Percentiles rank a stretch among this genome's conserved stretches.
Conservation (phyloP, 306 rosid genomes). For the Medicago arabica region DNA sequence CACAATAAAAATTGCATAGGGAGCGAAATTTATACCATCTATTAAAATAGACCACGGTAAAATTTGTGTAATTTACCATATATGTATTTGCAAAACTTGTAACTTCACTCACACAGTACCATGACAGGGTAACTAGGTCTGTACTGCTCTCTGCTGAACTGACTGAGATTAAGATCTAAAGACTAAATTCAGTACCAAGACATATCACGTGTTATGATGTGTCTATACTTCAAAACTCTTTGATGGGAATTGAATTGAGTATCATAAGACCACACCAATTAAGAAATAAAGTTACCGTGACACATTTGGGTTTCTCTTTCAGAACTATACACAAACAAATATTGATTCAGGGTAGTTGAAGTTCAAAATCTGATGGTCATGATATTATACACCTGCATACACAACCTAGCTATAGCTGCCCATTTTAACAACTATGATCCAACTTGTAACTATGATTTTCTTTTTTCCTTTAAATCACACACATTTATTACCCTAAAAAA, state of each 20-base stretch:
- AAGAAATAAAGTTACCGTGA: background rate
- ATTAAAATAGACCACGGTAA: background rate
- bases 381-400: background rate
- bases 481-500: background rate
- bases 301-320: background rate
- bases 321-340: background rate
- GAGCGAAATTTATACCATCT: too few species aligned
- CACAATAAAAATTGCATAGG: too few species aligned
- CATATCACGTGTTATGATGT: conserved; percentile 9
- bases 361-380: background rate
- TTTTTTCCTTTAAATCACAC: background rate
- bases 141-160: conserved; percentile 2
- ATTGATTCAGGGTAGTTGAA: background rate
- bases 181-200: background rate
- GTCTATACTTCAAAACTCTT: background rate
- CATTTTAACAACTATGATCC: background rate
- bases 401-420: background rate
- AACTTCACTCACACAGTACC: background rate
- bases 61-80: background rate
- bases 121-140: background rate
- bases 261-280: conserved; percentile 6
- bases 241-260: background rate
- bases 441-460: too few species aligned
- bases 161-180: conserved; percentile 14
- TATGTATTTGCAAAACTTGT: background rate